phyloP scores from a whole-genome alignment of 164 flowering plant genomes.

The Dillenia turbinata region DNA sequence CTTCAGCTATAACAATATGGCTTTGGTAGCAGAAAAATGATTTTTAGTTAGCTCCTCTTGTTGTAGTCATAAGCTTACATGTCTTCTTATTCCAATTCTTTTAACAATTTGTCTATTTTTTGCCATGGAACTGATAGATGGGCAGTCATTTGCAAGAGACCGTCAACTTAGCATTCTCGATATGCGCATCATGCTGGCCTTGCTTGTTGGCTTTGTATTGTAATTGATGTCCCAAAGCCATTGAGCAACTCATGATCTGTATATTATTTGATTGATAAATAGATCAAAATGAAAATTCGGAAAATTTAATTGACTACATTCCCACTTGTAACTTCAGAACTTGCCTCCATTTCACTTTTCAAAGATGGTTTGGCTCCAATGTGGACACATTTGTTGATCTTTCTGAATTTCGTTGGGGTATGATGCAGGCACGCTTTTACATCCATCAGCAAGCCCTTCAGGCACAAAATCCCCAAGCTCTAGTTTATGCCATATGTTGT shows the following conservation, averaged over 20 bases:
- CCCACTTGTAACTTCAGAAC: no score
- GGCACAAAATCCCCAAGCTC: no score
- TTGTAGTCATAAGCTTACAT: slow-evolving; percentile 5
- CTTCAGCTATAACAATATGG: slow-evolving; percentile 25
- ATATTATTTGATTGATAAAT: slow-evolving; percentile 1
- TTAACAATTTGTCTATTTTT: background rate
- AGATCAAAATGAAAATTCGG: no score
- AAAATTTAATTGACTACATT: no score
- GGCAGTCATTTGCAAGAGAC: background rate
- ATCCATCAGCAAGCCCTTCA: no score
- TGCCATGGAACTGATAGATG: background rate
- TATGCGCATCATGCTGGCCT: background rate
- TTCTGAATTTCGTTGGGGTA: no score
- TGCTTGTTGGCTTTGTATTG: slow-evolving; percentile 5
- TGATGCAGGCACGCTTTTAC: no score
- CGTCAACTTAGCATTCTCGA: background rate
- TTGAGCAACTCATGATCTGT: slow-evolving; percentile 5
- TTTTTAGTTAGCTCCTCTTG: background rate
- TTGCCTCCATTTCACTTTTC: no score
- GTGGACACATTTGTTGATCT: no score
- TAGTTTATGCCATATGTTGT: no score
- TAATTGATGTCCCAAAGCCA: slow-evolving; percentile 2
- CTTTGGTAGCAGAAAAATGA: background rate
- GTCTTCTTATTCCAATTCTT: background rate
- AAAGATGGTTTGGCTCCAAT: no score